A percentile compares a stretch with the other conserved stretches of the same genome.
Evolutionary conservation across 805 yeast genomes (phyloP).

Genomic region (Myxozyma melibiosi): DNA sequence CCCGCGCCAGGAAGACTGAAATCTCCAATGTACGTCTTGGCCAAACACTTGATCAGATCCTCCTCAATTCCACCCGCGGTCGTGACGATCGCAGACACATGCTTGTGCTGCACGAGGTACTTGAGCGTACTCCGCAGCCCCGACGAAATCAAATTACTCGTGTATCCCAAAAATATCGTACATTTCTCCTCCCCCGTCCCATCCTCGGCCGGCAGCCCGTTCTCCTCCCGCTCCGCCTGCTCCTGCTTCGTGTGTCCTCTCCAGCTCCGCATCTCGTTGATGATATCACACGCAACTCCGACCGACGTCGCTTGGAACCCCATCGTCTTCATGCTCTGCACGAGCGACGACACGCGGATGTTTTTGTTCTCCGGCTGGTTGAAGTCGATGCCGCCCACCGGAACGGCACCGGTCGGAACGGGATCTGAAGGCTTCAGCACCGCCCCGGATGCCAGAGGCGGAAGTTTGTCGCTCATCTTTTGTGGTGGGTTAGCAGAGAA

Average conservation of each 20-base stretch:
- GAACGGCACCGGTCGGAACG: conserved; percentile 75
- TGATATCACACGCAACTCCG: conserved; percentile 87
- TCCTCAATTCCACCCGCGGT: conserved; percentile 98
- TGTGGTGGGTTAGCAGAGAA: neutral
- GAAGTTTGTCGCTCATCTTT: conserved; percentile 13
- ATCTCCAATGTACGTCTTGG: conserved; percentile 95
- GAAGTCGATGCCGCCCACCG: conserved; percentile 89
- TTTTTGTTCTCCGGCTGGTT: conserved; percentile 73
- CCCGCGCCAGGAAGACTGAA: conserved; percentile 77
- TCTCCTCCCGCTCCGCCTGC: conserved; percentile 65
- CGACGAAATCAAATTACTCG: conserved; percentile 92
- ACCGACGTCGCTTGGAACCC: conserved; percentile 95
- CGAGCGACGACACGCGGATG: conserved; percentile 76
- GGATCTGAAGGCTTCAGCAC: conserved; percentile 85
- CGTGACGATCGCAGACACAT: conserved; percentile 94
- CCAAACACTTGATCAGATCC: conserved; percentile 92
- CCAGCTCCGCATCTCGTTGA: conserved; percentile 91
- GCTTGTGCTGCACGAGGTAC: conserved; percentile 87
- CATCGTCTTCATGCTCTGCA: conserved; percentile 86
- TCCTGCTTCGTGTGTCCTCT: conserved; percentile 58
- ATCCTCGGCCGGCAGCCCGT: conserved; percentile 50
- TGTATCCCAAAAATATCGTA: conserved; percentile 93
- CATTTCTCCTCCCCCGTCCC: conserved; percentile 56
- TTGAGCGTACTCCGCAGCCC: conserved; percentile 91
- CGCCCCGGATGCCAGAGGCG: conserved; percentile 74